Conservation (phyloP, 495 filamentous ascomycete species). For the Penicillium paradoxum region DNA sequence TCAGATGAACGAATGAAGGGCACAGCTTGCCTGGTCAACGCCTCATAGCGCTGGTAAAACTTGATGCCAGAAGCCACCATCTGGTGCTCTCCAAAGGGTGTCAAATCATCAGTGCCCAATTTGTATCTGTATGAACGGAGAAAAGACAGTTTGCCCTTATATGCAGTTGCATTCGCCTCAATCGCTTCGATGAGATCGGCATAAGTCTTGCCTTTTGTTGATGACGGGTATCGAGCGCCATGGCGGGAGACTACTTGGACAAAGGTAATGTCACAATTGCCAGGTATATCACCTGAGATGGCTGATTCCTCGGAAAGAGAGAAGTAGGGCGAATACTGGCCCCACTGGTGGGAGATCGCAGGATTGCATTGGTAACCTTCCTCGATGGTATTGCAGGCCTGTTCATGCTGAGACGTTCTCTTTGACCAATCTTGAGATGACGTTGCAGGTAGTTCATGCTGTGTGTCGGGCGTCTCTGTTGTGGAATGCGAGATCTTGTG, state of each 20-base stretch:
- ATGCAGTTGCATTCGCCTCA: conserved; percentile 50
- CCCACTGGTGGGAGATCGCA: conserved; percentile 67
- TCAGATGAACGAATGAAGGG: conserved; percentile 72
- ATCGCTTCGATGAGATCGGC: conserved; percentile 53
- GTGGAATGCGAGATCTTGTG: background rate
- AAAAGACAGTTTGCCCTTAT: conserved; percentile 56
- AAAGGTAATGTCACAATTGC: conserved; percentile 66
- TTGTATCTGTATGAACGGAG: conserved; percentile 64
- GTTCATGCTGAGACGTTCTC: background rate
- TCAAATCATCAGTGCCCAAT: conserved; percentile 72
- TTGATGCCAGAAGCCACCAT: conserved; percentile 68
- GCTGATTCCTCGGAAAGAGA: conserved; percentile 53
- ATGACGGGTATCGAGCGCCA: conserved; percentile 76
- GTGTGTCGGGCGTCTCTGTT: background rate
- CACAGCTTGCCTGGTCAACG: conserved; percentile 44
- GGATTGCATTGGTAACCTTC: conserved; percentile 60
- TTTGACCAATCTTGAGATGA: background rate
- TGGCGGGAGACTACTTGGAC: conserved; percentile 76
- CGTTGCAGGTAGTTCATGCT: background rate
- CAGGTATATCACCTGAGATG: conserved; percentile 52
- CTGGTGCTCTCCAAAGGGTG: conserved; percentile 63
- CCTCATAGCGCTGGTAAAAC: conserved; percentile 66
- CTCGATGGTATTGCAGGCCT: conserved; percentile 52
- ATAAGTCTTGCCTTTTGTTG: conserved; percentile 55
- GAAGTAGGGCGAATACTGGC: conserved; percentile 83